These are phyloP conservation scores for Prinsepia uniflora DNA, from an alignment of 306 rosid genomes.

Conservation along the genomic window DNA sequence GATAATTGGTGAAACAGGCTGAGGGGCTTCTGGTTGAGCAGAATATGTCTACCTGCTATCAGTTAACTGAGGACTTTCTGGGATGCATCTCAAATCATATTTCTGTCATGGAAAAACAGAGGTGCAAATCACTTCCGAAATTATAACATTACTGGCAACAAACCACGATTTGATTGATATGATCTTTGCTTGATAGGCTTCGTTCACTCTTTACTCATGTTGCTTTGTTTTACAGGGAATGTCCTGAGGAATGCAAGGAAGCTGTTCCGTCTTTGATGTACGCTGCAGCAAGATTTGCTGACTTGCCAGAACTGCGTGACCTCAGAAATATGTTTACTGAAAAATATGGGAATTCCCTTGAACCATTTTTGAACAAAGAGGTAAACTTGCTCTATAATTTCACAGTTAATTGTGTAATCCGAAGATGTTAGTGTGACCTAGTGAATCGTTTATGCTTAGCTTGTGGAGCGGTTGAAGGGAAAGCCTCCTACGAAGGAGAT, in stretches of 20 bases:
- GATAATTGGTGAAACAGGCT: constrained; percentile 41
- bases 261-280: constrained; percentile 63
- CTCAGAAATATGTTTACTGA: constrained; percentile 52
- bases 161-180: neutral
- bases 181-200: neutral
- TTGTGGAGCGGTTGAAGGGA: constrained; percentile 48
- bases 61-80: constrained; percentile 43
- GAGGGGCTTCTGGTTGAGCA: constrained; percentile 57
- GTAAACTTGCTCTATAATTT: constrained; percentile 28
- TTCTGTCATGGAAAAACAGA: constrained; percentile 49
- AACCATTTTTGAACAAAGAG: constrained; percentile 50
- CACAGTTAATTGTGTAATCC: neutral
- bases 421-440: neutral
- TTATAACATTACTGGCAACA: neutral
- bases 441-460: constrained; percentile 33
- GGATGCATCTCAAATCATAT: constrained; percentile 49
- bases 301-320: constrained; percentile 71
- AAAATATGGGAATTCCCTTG: constrained; percentile 55
- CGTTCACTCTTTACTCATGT: neutral
- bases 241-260: constrained; percentile 92
- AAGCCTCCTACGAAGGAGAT: constrained; percentile 44
- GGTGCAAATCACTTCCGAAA: constrained; percentile 33
- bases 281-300: constrained; percentile 69
- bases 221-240: constrained; percentile 42
- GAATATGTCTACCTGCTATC: constrained; percentile 46